phyloP scores from a whole-genome alignment of 768 basidiomycete genomes.

The Exsudoporus frostii region DNA sequence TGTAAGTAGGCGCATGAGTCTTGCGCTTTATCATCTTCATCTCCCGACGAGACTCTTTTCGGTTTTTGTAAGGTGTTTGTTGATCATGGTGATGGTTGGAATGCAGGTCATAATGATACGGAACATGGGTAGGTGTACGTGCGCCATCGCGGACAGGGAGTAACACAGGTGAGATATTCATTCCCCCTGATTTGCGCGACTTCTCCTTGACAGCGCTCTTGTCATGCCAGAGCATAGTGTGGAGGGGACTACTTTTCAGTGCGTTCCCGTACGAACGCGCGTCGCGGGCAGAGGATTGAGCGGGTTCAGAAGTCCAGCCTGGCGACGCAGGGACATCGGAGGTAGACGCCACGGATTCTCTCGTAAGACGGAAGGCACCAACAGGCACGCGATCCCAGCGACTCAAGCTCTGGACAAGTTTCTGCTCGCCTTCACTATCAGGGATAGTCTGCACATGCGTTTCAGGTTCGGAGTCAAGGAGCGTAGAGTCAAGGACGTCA shows the following conservation, averaged over 20 bases:
- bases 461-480: conserved; percentile 58
- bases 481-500: conserved; percentile 74
- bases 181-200: conserved; percentile 29
- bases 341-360: conserved; percentile 29
- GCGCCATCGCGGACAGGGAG: conserved; percentile 54
- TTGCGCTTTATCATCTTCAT: conserved; percentile 65
- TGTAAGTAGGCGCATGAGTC: conserved; percentile 40
- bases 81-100: conserved; percentile 38
- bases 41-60: conserved; percentile 65
- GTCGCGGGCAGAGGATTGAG: conserved; percentile 18
- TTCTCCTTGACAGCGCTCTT: conserved; percentile 22
- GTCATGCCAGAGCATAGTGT: conserved; percentile 51
- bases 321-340: conserved; percentile 31
- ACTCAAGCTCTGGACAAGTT: conserved; percentile 47
- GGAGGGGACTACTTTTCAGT: conserved; percentile 55
- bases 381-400: conserved; percentile 78
- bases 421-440: conserved; percentile 37
- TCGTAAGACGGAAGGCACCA: conserved; percentile 66
- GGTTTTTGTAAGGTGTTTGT: conserved; percentile 44
- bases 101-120: conserved; percentile 32
- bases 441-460: conserved; percentile 26
- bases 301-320: conserved; percentile 28
- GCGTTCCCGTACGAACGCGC: conserved; percentile 35
- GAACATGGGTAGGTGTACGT: conserved; percentile 47
- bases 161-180: conserved; percentile 49